Conservation (phyloP, 768 basidiomycete species). For the Daedaleopsis sinensis region DNA sequence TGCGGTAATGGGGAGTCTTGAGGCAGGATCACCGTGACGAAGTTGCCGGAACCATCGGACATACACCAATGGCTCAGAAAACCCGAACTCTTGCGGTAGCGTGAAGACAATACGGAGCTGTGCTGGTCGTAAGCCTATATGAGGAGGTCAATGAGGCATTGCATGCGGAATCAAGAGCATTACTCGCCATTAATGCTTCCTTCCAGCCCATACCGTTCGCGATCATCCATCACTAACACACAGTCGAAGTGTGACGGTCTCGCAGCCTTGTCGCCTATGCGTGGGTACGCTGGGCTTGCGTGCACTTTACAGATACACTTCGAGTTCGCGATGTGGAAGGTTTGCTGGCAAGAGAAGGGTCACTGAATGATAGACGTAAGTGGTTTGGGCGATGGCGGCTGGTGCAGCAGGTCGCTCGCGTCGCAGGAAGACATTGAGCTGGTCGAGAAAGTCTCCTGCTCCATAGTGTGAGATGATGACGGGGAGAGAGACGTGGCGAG, state of each 20-base stretch:
- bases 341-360: not conserved
- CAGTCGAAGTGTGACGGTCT: not conserved
- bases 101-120: not conserved
- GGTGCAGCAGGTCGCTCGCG: not conserved
- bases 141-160: not conserved
- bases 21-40: not conserved
- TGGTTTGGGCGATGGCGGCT: not conserved
- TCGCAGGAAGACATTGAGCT: too few relatives aligned
- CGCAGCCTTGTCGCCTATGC: not conserved
- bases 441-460: too few relatives aligned
- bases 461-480: too few relatives aligned
- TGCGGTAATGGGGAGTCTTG: not conserved
- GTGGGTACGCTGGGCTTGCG: not conserved
- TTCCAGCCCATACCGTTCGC: not conserved
- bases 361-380: not conserved
- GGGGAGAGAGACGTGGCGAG: too few relatives aligned
- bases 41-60: not conserved
- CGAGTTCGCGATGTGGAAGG: not conserved
- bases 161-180: not conserved
- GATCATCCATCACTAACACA: not conserved
- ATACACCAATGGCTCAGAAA: not conserved
- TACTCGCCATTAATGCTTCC: not conserved
- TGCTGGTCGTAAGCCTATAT: not conserved
- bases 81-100: not conserved
- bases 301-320: conserved; percentile 1